A percentile compares a stretch with the other conserved stretches of the same genome.
These are phyloP conservation scores for Polytolypa hystricis DNA, from an alignment of 2,329 filamentous ascomycete species.

Conservation along the genomic window DNA sequence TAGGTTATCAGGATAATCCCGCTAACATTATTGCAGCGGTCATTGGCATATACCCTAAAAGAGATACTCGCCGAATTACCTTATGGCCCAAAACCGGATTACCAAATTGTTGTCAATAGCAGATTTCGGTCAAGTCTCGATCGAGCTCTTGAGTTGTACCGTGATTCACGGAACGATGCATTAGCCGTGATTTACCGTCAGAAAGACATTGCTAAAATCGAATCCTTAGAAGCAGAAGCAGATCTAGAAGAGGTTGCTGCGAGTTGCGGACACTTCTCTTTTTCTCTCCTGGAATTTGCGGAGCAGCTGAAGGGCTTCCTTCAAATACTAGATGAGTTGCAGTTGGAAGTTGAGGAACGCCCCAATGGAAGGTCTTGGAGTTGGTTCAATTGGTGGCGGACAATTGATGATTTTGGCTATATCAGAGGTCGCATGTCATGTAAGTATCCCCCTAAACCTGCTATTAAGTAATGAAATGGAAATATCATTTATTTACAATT, in stretches of 20 bases:
- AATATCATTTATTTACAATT: too few species aligned
- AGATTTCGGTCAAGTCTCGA: constrained; percentile 70
- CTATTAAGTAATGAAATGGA: too few species aligned
- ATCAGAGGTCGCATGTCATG: neutral
- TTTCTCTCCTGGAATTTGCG: constrained; percentile 79
- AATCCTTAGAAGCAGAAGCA: constrained; percentile 66
- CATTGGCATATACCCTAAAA: constrained; percentile 79
- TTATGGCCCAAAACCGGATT: constrained; percentile 58
- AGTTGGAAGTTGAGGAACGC: constrained; percentile 52
- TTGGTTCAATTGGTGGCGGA: constrained; percentile 73
- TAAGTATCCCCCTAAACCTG: neutral
- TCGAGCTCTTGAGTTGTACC: constrained; percentile 72
- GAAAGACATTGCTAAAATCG: constrained; percentile 58
- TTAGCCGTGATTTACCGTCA: constrained; percentile 69
- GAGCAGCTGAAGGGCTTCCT: constrained; percentile 79
- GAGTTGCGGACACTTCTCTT: constrained; percentile 95
- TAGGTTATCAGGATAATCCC: neutral
- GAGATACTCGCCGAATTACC: constrained; percentile 81
- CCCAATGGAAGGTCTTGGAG: constrained; percentile 58
- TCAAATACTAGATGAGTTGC: constrained; percentile 74
- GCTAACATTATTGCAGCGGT: constrained; percentile 47
- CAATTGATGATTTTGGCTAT: neutral
- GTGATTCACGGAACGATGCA: constrained; percentile 61
- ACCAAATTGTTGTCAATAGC: constrained; percentile 62
- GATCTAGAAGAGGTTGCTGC: constrained; percentile 96